Percentiles rank a stretch among this genome's conserved stretches.
Evolutionary conservation across 2,329 filamentous ascomycete species (phyloP).

Genomic region (Alternaria sp.): DNA sequence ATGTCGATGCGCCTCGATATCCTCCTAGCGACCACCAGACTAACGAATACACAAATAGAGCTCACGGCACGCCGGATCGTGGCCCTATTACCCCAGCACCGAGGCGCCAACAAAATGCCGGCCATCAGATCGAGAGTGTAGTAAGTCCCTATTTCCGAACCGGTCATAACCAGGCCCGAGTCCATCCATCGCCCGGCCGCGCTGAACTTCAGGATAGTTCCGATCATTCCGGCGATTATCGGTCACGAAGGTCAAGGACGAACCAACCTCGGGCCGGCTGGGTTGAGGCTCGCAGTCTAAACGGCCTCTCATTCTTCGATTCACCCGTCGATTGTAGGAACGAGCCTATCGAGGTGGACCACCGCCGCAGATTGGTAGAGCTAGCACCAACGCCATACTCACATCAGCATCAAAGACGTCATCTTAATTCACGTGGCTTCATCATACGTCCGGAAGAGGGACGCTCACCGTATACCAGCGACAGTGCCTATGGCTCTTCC

Average conservation of each 20-base stretch:
- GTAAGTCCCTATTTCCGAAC: slow-evolving; percentile 51
- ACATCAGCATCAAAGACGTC: slow-evolving; percentile 11
- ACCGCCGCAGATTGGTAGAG: not conserved
- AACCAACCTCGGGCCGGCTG: slow-evolving; percentile 12
- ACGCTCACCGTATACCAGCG: slow-evolving; percentile 3
- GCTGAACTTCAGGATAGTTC: slow-evolving; percentile 38
- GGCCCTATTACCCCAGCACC: slow-evolving; percentile 20
- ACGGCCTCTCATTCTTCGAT: slow-evolving; percentile 47
- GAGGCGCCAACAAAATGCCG: slow-evolving; percentile 16
- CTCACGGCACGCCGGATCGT: not conserved
- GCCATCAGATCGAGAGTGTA: slow-evolving; percentile 34
- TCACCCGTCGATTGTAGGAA: slow-evolving; percentile 31
- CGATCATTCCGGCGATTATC: slow-evolving; percentile 36
- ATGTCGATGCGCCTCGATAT: slow-evolving; percentile 4
- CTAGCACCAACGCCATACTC: not conserved
- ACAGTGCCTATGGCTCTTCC: slow-evolving; percentile 13
- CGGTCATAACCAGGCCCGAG: slow-evolving; percentile 21
- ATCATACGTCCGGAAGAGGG: slow-evolving; percentile 14
- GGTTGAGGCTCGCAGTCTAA: slow-evolving; percentile 36
- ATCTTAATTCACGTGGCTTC: slow-evolving; percentile 20
- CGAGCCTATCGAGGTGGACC: slow-evolving; percentile 15
- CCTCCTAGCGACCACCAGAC: slow-evolving; percentile 5
- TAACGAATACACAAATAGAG: slow-evolving; percentile 8
- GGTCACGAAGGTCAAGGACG: slow-evolving; percentile 24
- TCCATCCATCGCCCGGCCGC: slow-evolving; percentile 17